Evolutionary conservation across 345 rosid species (phyloP).

Genomic region (Kandelia obovata): DNA sequence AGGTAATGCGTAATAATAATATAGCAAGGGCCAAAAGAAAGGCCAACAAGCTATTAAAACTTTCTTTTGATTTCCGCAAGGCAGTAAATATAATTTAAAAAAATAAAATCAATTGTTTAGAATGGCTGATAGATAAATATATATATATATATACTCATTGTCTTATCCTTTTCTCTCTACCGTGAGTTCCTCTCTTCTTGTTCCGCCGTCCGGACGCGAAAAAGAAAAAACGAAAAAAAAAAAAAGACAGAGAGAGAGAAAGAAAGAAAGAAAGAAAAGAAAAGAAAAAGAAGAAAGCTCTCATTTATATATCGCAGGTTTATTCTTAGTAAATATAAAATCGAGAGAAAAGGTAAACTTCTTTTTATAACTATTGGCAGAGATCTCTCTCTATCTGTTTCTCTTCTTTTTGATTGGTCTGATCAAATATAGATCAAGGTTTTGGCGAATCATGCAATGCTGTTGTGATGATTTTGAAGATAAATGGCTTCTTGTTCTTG

Average conservation of each 20-base stretch:
- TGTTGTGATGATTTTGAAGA: not conserved
- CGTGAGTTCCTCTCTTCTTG: not conserved
- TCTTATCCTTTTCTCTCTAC: not conserved
- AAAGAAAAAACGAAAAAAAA: not conserved
- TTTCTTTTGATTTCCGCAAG: no score
- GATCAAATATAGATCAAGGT: slow-evolving; percentile 12
- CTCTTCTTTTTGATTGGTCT: not conserved
- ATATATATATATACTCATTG: not conserved
- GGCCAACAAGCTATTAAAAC: no score
- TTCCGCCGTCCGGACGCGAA: not conserved
- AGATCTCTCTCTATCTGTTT: not conserved
- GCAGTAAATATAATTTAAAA: no score
- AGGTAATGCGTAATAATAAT: no score
- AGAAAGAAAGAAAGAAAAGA: not conserved
- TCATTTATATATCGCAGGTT: no score
- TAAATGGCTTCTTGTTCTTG: not conserved
- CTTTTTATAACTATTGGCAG: not conserved
- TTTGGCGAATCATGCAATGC: not conserved
- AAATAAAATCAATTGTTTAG: no score
- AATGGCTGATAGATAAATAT: no score
- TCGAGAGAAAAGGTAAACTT: no score
- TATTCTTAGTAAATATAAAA: no score
- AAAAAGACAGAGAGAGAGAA: not conserved
- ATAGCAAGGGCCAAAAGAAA: no score
- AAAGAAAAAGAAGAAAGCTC: no score